Evolutionary conservation across 352 stramenopile species (phyloP).

Genomic region (Phytophthora meadii): DNA sequence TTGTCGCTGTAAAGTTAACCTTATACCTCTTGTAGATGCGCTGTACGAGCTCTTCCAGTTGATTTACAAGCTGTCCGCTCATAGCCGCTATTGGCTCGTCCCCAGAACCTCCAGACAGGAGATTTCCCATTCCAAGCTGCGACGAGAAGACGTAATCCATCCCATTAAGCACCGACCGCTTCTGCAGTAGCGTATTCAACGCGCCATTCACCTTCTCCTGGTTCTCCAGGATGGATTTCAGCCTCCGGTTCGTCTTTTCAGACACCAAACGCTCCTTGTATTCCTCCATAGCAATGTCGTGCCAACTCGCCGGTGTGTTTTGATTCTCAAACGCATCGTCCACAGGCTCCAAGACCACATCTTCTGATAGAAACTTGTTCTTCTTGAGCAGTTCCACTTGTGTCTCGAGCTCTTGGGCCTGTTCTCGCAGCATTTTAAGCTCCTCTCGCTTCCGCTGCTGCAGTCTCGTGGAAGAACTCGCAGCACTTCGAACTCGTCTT

Average conservation of each 20-base stretch:
- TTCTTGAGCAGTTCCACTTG: slow-evolving; percentile 35
- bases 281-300: slow-evolving; percentile 26
- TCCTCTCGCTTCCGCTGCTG: slow-evolving; percentile 38
- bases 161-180: slow-evolving; percentile 28
- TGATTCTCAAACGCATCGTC: background rate
- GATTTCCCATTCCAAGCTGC: background rate
- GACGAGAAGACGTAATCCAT: slow-evolving; percentile 27
- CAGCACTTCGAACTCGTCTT: slow-evolving; percentile 18
- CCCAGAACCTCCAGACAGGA: background rate
- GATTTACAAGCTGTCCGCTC: background rate
- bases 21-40: slow-evolving; percentile 19
- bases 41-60: slow-evolving; percentile 23
- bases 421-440: slow-evolving; percentile 31
- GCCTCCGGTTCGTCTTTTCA: slow-evolving; percentile 37
- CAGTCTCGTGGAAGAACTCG: slow-evolving; percentile 29
- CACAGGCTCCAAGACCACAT: slow-evolving; percentile 5
- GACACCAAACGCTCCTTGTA: slow-evolving; percentile 33
- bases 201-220: slow-evolving; percentile 32
- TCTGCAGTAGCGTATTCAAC: slow-evolving; percentile 20
- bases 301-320: slow-evolving; percentile 17
- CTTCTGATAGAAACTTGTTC: slow-evolving; percentile 18
- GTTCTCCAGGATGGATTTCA: slow-evolving; percentile 32
- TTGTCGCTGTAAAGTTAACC: background rate
- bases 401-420: slow-evolving; percentile 31
- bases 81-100: background rate